These are phyloP conservation scores for Raffaelea deltoideospora DNA, from an alignment of 2,329 filamentous ascomycete genomes.

Conservation along the genomic window DNA sequence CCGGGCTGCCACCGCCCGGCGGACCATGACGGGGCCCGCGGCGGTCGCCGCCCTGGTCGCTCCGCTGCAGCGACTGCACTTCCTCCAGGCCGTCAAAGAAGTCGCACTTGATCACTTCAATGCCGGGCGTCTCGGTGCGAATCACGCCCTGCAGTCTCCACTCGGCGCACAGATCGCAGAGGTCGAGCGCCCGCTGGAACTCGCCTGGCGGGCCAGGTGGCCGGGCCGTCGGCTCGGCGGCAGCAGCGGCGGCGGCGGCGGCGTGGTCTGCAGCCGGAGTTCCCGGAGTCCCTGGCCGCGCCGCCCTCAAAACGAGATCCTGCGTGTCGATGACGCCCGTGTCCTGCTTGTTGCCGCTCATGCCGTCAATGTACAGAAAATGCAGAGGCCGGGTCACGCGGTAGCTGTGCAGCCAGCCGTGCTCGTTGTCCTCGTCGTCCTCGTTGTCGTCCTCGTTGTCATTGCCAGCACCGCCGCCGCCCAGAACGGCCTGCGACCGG, in stretches of 20 bases:
- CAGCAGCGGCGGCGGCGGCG: not conserved
- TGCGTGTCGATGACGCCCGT: constrained; percentile 56
- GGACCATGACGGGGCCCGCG: too few relatives aligned
- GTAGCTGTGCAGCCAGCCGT: constrained; percentile 54
- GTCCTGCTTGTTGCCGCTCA: constrained; percentile 20
- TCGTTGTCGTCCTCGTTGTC: not conserved
- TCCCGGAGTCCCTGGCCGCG: not conserved
- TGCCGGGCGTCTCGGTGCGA: constrained; percentile 2
- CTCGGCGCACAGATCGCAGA: not conserved
- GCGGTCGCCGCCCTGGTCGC: not conserved
- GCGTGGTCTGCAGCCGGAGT: not conserved
- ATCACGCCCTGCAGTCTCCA: constrained; percentile 3
- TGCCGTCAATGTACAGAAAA: constrained; percentile 50
- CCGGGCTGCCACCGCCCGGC: not conserved
- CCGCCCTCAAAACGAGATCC: constrained; percentile 35
- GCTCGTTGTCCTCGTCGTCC: not conserved
- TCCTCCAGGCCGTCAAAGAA: constrained; percentile 3
- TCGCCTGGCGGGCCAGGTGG: constrained; percentile 5
- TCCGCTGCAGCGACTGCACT: constrained; percentile 1
- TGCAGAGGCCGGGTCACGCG: constrained; percentile 38
- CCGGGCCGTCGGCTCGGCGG: not conserved
- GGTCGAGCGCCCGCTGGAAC: constrained; percentile 1
- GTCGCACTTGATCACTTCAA: constrained; percentile 4
- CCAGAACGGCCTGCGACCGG: not conserved
- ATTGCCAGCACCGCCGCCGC: not conserved